Conservation (phyloP, 352 stramenopile species). For the Pythium oligandrum region DNA sequence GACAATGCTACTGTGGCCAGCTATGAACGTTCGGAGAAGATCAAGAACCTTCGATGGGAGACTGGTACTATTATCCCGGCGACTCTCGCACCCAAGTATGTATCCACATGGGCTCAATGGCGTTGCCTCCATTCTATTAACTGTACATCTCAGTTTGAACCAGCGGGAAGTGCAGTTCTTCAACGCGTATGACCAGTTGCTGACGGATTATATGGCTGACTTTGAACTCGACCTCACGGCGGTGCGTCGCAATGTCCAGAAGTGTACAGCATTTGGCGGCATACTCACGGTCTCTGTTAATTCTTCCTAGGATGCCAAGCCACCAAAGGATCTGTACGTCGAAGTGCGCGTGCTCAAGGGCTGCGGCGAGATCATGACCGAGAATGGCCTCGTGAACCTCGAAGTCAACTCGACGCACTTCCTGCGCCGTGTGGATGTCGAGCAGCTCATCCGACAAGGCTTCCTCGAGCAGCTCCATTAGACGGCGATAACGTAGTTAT, state of each 20-base stretch:
- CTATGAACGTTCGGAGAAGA: conserved; percentile 78
- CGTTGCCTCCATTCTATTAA: too few species aligned
- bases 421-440: conserved; percentile 59
- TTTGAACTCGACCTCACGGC: conserved; percentile 85
- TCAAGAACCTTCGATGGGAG: conserved; percentile 89
- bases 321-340: conserved; percentile 89
- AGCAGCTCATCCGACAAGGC: conserved; percentile 23
- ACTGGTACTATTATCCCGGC: conserved; percentile 84
- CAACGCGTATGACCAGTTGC: conserved; percentile 87
- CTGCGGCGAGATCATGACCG: conserved; percentile 89
- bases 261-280: too few species aligned
- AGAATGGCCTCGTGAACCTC: conserved; percentile 85
- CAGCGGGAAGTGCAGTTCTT: conserved; percentile 87
- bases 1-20: conserved; percentile 12
- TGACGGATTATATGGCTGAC: conserved; percentile 88
- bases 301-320: conserved; percentile 59
- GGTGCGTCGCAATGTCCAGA: conserved; percentile 26
- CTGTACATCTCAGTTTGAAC: conserved; percentile 44
- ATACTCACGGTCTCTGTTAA: too few species aligned
- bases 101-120: background rate
- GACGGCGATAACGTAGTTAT: conserved; percentile 4
- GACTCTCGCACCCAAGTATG: conserved; percentile 65
- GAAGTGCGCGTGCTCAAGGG: conserved; percentile 87
- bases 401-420: conserved; percentile 86
- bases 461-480: conserved; percentile 80